Base-by-base conservation (phyloP, 2,329 filamentous ascomycete genomes). In the Stagonosporopsis rhizophila region DNA sequence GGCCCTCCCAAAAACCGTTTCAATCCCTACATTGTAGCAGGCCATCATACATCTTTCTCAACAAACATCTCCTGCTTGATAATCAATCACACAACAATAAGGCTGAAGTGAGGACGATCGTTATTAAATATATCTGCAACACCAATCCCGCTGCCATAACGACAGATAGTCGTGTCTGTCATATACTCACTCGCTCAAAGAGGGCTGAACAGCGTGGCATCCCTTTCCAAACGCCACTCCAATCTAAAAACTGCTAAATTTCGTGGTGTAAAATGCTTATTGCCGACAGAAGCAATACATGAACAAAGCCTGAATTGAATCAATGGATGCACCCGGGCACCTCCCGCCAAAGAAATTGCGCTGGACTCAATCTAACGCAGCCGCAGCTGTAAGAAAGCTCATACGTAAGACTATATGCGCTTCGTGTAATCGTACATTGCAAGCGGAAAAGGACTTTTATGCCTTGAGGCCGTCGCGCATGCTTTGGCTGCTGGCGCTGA, bases 401-500 rank as follows among this genome's bases (percentile, higher is more conserved):
- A 57, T 49, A 45, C 14, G 46, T 49, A 61, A 46, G 34, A 58
- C 52, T 50, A 50, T 56, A 57, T 56, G 52, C 54, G 51, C 61
- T 48, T 48, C 48, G 35, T 39, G 14, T 59, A 41, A 59, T 61
- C 49, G 40, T 45, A 41, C 55, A 51, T 30, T 44, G 48, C 28
- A 35, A 38, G 12, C 7, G 2, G 6, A 28, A 35, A 5, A n/a
- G n/a, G 15, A 23, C 32, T 23, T 56, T 52, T 71, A 75, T 28
- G 66, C 65, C 64, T 94, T 93, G 58, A 92, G 82, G 15, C 89
- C 89, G 76, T 98, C 94, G 70, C 91, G 86, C 84, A 88, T 92
- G 81, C 93, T 97, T 79, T 93, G 89, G 62, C 90, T 89, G 81
- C 93, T 97, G 22, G 94, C 92, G 76, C 93, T 97, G 80, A 96